Percentiles rank a stretch among this genome's conserved stretches.
phyloP scores from a whole-genome alignment of 352 stramenopile genomes.

The Globisporangium mamillatum region DNA sequence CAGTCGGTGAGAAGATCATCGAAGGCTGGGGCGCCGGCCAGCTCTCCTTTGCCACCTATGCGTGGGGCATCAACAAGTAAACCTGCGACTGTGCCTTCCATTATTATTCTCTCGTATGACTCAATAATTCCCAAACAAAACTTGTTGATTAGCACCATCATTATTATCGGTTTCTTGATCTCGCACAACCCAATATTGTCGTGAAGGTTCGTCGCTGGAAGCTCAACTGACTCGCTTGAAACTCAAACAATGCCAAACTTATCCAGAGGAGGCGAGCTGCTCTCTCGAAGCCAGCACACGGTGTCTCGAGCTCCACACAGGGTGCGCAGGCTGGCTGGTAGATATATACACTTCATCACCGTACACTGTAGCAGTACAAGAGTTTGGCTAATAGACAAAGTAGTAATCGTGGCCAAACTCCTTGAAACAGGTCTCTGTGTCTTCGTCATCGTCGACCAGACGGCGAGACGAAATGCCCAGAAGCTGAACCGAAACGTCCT shows the following conservation, averaged over 20 bases:
- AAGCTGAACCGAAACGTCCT: slow-evolving; percentile 3
- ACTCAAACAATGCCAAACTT: background rate
- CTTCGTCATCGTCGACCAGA: slow-evolving; percentile 8
- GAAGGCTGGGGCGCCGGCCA: slow-evolving; percentile 31
- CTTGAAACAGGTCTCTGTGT: slow-evolving; percentile 5
- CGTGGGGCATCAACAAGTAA: slow-evolving; percentile 27
- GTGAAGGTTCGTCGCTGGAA: background rate
- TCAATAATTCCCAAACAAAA: slow-evolving; percentile 1
- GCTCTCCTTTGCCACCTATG: slow-evolving; percentile 41
- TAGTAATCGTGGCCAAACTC: slow-evolving; percentile 10
- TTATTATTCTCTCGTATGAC: background rate
- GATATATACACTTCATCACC: background rate
- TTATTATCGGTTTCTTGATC: background rate
- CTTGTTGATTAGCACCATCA: background rate
- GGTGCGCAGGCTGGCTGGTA: background rate
- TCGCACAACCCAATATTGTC: background rate
- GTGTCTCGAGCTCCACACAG: background rate
- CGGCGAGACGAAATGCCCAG: slow-evolving; percentile 10
- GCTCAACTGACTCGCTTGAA: background rate
- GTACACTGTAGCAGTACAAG: background rate
- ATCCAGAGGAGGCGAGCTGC: background rate
- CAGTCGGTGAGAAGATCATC: slow-evolving; percentile 30
- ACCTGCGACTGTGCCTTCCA: background rate
- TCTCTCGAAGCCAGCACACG: background rate
- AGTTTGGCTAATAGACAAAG: slow-evolving; percentile 8